Evolutionary conservation across 1,139 yeast genomes (phyloP), one percentile per base, ranked within the genome.

Genomic region (Yarrowia galli): DNA sequence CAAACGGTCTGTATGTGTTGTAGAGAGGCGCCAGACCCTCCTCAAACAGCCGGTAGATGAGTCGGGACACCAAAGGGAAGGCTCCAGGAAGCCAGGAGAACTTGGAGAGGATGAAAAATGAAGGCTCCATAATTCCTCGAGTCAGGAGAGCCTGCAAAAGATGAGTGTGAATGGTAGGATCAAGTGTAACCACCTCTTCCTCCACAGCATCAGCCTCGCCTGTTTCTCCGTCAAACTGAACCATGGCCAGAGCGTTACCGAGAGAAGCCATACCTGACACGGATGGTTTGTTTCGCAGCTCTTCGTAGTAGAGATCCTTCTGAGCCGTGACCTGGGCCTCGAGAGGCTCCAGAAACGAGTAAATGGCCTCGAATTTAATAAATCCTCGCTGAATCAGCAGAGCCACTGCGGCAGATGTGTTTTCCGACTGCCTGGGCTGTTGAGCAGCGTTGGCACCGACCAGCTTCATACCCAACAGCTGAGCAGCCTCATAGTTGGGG

Each of bases 221-320:
- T 5, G 69, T 65, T 42, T 63, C 20, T 42, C 66, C 42, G 20
- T 64, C 48, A 46, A 64, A n/a, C 32, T 87, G 89, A 7, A 84
- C 82, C 63, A 93, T 80, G 0, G 97, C 97, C 8, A 96, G 96
- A 3, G 98, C 97, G 72, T 92, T 77, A 0, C 98, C 96, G 67
- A 93, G 79, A 0, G 97, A 97, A 70, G 89, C 90, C 0, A 92
- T 89, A 32, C 86, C 85, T 0, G 96, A 89, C 70, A 83, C 81
- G 72, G 83, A 82, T 0, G 89, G 87, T 68, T 87, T 84, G 18
- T 86, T 86, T n/a, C 88, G 87, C 72, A 89, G 75, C 25, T 83
- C 81, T 35, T 81, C 80, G 46, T 85, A 82, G 76, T 86, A 85
- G 6, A 78, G 77, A 1, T 77, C 78, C 65, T 86, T 84, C 49